Evolutionary conservation across 1,139 yeast species (phyloP).

Genomic region (Pichia sp.): DNA sequence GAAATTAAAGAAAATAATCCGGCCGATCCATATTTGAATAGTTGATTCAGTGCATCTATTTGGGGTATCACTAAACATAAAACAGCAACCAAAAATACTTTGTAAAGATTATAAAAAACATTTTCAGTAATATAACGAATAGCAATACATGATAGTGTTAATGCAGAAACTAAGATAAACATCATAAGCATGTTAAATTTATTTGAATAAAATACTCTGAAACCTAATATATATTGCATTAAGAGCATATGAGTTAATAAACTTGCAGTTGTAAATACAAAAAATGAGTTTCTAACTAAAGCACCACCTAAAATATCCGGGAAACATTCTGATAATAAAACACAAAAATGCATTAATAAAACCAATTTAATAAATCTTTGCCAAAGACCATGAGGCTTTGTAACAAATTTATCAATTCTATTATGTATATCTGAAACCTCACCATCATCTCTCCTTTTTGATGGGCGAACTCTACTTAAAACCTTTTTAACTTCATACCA

Average conservation of each 20-base stretch:
- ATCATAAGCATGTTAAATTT: conserved; percentile 63
- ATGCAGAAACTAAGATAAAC: conserved; percentile 41
- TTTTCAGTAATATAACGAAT: conserved; percentile 52
- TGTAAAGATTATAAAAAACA: conserved; percentile 46
- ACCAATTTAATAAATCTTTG: conserved; percentile 37
- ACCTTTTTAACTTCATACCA: conserved; percentile 83
- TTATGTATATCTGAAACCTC: conserved; percentile 35
- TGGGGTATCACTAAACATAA: conserved; percentile 70
- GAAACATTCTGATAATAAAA: conserved; percentile 57
- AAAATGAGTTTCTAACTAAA: conserved; percentile 38
- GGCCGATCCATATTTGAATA: conserved; percentile 77
- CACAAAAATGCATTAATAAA: conserved; percentile 52
- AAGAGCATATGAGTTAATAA: conserved; percentile 43
- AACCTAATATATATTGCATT: conserved; percentile 55
- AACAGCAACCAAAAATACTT: conserved; percentile 57
- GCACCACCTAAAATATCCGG: conserved; percentile 38
- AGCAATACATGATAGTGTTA: conserved; percentile 45
- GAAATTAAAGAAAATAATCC: conserved; percentile 69
- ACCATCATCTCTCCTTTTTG: conserved; percentile 47
- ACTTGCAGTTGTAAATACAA: conserved; percentile 42
- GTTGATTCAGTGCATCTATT: conserved; percentile 67
- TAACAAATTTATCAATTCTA: conserved; percentile 47
- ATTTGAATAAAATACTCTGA: conserved; percentile 42
- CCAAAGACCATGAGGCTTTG: conserved; percentile 45
- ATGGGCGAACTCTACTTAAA: conserved; percentile 63